phyloP scores from a whole-genome alignment of 495 filamentous ascomycete genomes.

The Aeminium ludgeri region DNA sequence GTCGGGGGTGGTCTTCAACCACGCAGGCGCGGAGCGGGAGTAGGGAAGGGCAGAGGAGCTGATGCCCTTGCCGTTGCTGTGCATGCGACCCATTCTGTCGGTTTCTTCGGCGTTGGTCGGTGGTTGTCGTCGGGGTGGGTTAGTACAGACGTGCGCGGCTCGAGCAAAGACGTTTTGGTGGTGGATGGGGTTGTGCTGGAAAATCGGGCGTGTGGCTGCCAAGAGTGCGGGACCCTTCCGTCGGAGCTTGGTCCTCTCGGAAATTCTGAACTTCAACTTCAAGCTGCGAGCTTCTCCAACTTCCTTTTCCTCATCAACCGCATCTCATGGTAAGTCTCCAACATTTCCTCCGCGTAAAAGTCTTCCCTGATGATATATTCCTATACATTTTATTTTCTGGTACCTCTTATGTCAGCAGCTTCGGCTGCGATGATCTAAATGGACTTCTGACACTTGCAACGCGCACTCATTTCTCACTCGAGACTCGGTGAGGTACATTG shows the following conservation, averaged over 20 bases:
- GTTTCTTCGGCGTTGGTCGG: conserved; percentile 17
- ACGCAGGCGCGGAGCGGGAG: conserved; percentile 76
- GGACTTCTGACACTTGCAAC: conserved; percentile 22
- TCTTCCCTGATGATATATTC: conserved; percentile 19
- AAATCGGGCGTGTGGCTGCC: background rate
- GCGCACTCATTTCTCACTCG: background rate
- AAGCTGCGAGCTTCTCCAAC: background rate
- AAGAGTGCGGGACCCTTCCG: too few species aligned
- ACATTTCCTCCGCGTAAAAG: background rate
- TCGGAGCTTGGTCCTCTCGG: too few species aligned
- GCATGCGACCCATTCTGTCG: conserved; percentile 86
- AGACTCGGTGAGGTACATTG: too few species aligned
- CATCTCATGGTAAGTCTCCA: background rate
- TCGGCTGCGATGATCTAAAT: conserved; percentile 23
- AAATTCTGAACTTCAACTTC: too few species aligned
- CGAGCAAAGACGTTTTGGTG: background rate
- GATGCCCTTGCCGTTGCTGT: conserved; percentile 99
- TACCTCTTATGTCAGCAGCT: conserved; percentile 27
- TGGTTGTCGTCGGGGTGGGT: background rate
- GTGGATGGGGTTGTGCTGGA: background rate
- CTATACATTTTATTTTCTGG: conserved; percentile 24
- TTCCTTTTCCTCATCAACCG: background rate
- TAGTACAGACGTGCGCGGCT: background rate
- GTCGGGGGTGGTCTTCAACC: conserved; percentile 81
- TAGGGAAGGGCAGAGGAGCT: conserved; percentile 87